A percentile compares a stretch with the other conserved stretches of the same genome.
phyloP scores from a whole-genome alignment of 169 alveolate species.

The Cyclospora cayetanensis region DNA sequence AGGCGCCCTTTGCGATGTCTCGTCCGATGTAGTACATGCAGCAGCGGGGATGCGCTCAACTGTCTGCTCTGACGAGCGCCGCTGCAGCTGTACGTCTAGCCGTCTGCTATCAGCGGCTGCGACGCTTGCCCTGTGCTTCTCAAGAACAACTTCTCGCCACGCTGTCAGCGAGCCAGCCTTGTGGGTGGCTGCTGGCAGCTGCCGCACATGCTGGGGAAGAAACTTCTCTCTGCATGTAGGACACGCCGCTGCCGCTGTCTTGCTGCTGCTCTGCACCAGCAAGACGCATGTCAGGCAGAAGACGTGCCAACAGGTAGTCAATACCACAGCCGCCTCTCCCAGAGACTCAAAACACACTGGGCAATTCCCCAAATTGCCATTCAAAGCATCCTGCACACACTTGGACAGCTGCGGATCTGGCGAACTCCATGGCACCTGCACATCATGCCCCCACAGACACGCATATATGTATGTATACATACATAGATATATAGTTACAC shows the following conservation, averaged over 20 bases:
- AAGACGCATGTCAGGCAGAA: constrained; percentile 77
- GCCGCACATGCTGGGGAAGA: constrained; percentile 72
- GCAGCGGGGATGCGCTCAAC: background rate
- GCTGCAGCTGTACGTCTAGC: no score
- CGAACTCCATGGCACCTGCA: background rate
- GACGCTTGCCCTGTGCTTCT: constrained; percentile 24
- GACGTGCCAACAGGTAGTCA: constrained; percentile 80
- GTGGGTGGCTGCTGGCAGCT: constrained; percentile 61
- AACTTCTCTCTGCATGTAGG: constrained; percentile 78
- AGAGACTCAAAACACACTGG: constrained; percentile 80
- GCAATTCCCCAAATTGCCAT: constrained; percentile 76
- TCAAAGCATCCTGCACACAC: constrained; percentile 70
- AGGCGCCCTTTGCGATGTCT: no score
- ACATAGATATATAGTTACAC: no score
- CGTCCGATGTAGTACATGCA: background rate
- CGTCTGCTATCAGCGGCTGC: background rate
- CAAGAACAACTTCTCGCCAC: constrained; percentile 22
- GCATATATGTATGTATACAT: no score
- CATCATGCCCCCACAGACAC: no score
- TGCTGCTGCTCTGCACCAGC: constrained; percentile 51
- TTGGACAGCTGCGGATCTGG: background rate
- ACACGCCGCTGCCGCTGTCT: constrained; percentile 72
- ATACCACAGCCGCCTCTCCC: constrained; percentile 77
- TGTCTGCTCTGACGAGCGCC: no score
- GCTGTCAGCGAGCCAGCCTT: constrained; percentile 5